Conservation (phyloP, 2,329 filamentous ascomycete species). For the Plenodomus lindquistii region DNA sequence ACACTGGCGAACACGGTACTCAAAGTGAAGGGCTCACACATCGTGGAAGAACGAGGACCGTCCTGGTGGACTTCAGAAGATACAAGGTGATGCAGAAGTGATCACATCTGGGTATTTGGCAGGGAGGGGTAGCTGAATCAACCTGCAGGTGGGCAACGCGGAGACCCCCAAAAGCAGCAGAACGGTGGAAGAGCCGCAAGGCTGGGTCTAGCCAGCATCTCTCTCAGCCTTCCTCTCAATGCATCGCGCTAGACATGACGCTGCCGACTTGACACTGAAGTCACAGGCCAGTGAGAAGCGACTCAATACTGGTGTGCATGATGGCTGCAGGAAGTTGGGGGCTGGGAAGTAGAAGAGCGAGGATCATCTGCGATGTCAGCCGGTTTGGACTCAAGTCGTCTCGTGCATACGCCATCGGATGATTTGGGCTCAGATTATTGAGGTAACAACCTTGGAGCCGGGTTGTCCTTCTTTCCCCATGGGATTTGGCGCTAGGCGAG, state of each 20-base stretch:
- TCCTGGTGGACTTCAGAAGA: background rate
- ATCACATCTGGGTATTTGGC: too few relatives aligned
- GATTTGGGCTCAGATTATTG: background rate
- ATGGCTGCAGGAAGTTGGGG: too few relatives aligned
- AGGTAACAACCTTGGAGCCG: too few relatives aligned
- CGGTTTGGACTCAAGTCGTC: too few relatives aligned
- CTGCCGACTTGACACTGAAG: too few relatives aligned
- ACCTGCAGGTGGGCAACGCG: conserved; percentile 1
- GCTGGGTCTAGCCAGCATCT: conserved; percentile 2
- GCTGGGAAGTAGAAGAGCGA: too few relatives aligned
- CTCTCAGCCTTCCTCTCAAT: background rate
- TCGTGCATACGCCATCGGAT: background rate
- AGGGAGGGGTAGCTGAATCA: background rate
- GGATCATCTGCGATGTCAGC: too few relatives aligned
- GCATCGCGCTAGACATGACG: background rate
- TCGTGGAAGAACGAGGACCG: background rate
- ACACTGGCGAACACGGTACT: conserved; percentile 20
- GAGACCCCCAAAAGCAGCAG: conserved; percentile 3
- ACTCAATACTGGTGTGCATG: too few relatives aligned
- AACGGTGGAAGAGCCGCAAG: conserved; percentile 1
- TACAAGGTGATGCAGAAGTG: background rate
- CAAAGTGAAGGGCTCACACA: conserved; percentile 14
- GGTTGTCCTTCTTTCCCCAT: background rate
- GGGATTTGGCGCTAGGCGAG: conserved; percentile 1
- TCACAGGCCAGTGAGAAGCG: too few relatives aligned